phyloP scores from a whole-genome alignment of 2,329 filamentous ascomycete species.

The Diaporthe citriasiana region DNA sequence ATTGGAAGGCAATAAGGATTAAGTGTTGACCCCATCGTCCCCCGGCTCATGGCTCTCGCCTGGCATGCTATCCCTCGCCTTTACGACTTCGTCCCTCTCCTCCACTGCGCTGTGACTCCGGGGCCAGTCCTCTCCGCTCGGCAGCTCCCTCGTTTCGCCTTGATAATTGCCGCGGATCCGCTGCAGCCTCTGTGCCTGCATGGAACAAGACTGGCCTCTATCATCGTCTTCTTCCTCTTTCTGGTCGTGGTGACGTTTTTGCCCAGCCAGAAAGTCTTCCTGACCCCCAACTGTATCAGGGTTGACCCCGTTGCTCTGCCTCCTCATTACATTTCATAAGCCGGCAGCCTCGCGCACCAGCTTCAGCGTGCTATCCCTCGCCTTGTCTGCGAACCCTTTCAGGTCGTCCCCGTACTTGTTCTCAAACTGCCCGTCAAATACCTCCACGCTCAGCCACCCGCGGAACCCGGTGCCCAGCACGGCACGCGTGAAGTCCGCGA shows the following conservation, averaged over 20 bases:
- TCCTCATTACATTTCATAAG: background rate
- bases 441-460: conserved; percentile 50
- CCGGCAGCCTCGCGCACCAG: conserved; percentile 36
- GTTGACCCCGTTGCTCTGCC: background rate
- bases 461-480: conserved; percentile 73
- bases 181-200: conserved; percentile 9
- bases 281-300: too few species aligned
- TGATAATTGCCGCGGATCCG: conserved; percentile 5
- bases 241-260: too few species aligned
- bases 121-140: conserved; percentile 21
- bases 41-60: too few species aligned
- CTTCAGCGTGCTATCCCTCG: conserved; percentile 34
- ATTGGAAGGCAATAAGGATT: too few species aligned
- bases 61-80: background rate
- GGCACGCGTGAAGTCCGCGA: conserved; percentile 74
- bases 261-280: too few species aligned
- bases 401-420: conserved; percentile 51
- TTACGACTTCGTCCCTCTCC: background rate
- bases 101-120: background rate
- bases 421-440: conserved; percentile 51
- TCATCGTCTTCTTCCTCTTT: too few species aligned
- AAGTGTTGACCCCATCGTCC: too few species aligned
- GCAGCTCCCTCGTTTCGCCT: conserved; percentile 15
- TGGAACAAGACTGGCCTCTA: background rate
- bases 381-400: conserved; percentile 47